Base-by-base conservation (phyloP, 2,329 filamentous ascomycete genomes). In the Cytospora schulzeri region DNA sequence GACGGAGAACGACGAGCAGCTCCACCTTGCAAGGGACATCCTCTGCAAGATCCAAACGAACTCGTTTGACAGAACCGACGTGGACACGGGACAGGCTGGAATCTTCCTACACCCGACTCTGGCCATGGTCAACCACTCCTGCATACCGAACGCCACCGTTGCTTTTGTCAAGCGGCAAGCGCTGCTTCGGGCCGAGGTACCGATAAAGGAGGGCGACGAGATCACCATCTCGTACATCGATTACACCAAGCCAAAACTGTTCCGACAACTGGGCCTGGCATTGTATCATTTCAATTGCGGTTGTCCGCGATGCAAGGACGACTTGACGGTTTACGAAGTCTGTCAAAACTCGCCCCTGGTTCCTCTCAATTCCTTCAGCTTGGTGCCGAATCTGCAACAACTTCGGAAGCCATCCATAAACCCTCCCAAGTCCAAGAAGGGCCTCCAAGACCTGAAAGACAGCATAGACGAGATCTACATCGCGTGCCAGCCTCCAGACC, bases 31-130 rank as follows among this genome's bases (percentile, higher is more conserved):
- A 9, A 71, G 80, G 26, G 79, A 81, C 62, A 69, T 85, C 2
- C 67, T 87, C 41, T 87, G 84, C 74, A 84, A 86, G 85, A 80
- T 88, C 65, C 80, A 86, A 71, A 85, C 85, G 45, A 89, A 89
- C 73, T 80, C 85, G 4, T 89, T 89, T 71, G 84, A 85, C 69
- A 77, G 83, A 60, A 77, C 78, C 29, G 84, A 88, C 60, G 72
- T 75, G 2, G 84, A 88, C 69, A 72, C 82, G 9, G 82, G 79
- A 1, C 77, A 82, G 62, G 77, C 81, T 1, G 85, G 85, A 28
- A 76, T 87, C 33, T 88, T 85, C 66, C 74, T 88, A 45, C 83
- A 87, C 67, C 78, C 83, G 0, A 79, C 73, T 4, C 75, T 87
- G 51, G 83, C 85, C 64, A 86, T 88, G 81, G 79, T 80, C 26